These are phyloP conservation scores for Crithidia fasciculata DNA, from an alignment of 208 protist species.

Conservation along the genomic window DNA sequence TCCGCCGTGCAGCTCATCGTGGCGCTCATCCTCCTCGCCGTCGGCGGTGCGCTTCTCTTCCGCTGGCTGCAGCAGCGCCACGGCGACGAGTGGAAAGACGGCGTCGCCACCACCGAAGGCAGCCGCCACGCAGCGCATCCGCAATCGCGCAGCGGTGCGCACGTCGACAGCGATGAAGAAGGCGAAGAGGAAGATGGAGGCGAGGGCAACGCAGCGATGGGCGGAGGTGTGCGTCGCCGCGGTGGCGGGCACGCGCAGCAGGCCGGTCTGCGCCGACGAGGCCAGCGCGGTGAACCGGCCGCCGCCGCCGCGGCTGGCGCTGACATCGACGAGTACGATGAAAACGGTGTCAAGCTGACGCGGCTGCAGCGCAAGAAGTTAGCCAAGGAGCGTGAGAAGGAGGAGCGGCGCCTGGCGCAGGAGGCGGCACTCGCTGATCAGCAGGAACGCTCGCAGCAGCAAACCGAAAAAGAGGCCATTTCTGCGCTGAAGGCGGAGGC, in stretches of 20 bases:
- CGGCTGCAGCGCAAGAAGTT: slow-evolving; percentile 72
- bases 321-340: slow-evolving; percentile 15
- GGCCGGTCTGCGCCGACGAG: slow-evolving; percentile 1
- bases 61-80: slow-evolving; percentile 16
- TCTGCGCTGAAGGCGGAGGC: slow-evolving; percentile 36
- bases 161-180: neutral
- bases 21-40: slow-evolving; percentile 13
- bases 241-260: neutral
- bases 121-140: too few relatives aligned
- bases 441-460: slow-evolving; percentile 34
- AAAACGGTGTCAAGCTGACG: slow-evolving; percentile 32
- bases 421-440: slow-evolving; percentile 23
- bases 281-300: slow-evolving; percentile 18
- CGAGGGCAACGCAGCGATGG: neutral
- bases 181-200: neutral
- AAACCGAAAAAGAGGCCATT: slow-evolving; percentile 16
- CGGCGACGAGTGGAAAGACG: slow-evolving; percentile 1
- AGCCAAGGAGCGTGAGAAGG: slow-evolving; percentile 59
- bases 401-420: slow-evolving; percentile 50
- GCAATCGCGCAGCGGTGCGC: too few relatives aligned
- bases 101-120: neutral
- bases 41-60: slow-evolving; percentile 11
- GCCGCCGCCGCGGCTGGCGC: slow-evolving; percentile 19
- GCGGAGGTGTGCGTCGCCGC: neutral
- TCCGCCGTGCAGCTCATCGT: slow-evolving; percentile 5